Evolutionary conservation across 139 green algal species (phyloP), one percentile per base, ranked within the genome.

Genomic region (Chlorella sp.): DNA sequence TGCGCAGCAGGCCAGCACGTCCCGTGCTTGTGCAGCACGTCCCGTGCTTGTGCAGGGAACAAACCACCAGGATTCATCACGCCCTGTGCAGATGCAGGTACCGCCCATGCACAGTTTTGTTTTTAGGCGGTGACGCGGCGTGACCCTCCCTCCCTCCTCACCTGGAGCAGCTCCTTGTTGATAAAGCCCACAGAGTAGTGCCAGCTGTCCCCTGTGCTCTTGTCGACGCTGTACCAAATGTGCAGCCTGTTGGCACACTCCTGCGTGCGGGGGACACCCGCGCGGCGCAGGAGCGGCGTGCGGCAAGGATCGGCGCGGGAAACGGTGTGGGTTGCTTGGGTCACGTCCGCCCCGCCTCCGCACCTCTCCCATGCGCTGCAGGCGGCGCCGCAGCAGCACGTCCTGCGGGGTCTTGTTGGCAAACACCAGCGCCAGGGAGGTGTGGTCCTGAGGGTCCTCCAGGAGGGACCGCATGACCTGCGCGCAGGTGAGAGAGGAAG

Each of bases 161-260:
- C 56, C 58, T 65, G 31, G 31, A 65, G n/a, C 58, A 65, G 17
- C 7, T 65, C 58, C 58, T 65, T 65, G 58, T 14, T 65, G 58
- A 65, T 43, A 15, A 29, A 14, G 58, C 58, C 58, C 31, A 65
- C 58, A 14, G n/a, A 41, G 58, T 23, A 36, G 58, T 65, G 58
- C 58, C 58, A 65, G 58, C 31, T 65, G 58, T 65, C 58, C 8
- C 31, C n/a, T 15, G 58, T 33, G 25, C 58, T n/a, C n/a, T n/a
- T 15, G 31, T 65, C 58, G 2, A 65, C 11, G 6, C 31, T 65
- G 58, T 65, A 65, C n/a, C 31, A 38, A 15, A 65, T 36, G n/a
- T 36, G 58, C 58, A 65, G n/a, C 31, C 41, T 65, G 58, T 65
- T 36, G n/a, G 11, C 14, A 33, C 41, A 65, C n/a, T 15, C 8